Conservation (phyloP, 371 early-diverging fungal genomes). For the Actinomucor elegans region DNA sequence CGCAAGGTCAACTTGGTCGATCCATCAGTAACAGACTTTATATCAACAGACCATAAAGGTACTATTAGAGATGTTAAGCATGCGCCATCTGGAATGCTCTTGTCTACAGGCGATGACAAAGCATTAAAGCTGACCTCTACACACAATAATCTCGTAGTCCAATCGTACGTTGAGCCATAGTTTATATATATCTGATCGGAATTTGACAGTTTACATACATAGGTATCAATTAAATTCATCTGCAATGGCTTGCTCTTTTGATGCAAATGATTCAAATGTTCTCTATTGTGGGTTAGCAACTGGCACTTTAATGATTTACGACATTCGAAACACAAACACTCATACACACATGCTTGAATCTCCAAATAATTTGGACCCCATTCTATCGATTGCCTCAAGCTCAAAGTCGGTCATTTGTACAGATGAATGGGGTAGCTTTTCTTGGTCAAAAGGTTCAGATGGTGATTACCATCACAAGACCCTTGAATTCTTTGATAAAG, state of each 20-base stretch:
- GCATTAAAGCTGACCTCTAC: constrained; percentile 20
- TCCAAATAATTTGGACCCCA: background rate
- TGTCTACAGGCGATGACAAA: constrained; percentile 25
- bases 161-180: constrained; percentile 18
- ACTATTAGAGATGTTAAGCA: constrained; percentile 17
- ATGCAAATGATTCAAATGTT: constrained; percentile 18
- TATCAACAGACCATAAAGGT: constrained; percentile 10
- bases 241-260: constrained; percentile 38
- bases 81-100: background rate
- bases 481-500: background rate
- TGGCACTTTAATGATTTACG: constrained; percentile 31
- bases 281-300: constrained; percentile 41
- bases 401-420: constrained; percentile 8
- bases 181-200: no score
- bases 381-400: constrained; percentile 6
- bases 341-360: constrained; percentile 1
- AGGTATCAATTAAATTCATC: constrained; percentile 22
- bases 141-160: constrained; percentile 10
- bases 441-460: background rate
- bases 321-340: constrained; percentile 37
- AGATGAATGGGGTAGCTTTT: background rate
- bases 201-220: no score
- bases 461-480: background rate
- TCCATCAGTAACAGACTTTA: constrained; percentile 15
- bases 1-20: constrained; percentile 22